phyloP scores from a whole-genome alignment of 2,329 filamentous ascomycete genomes.

The Colletotrichum costaricense region DNA sequence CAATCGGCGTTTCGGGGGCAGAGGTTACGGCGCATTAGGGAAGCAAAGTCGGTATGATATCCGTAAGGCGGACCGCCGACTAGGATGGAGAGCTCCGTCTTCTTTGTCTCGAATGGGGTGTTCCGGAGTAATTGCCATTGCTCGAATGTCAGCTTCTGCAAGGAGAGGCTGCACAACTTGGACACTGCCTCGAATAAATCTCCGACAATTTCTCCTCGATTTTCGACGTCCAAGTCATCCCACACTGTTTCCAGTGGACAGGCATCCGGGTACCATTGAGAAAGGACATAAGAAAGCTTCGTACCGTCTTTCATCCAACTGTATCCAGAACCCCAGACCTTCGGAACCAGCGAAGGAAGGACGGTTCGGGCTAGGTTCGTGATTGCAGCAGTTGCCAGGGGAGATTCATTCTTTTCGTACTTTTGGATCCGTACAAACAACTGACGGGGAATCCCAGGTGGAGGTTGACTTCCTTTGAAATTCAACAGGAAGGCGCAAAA shows the following conservation, averaged over 20 bases:
- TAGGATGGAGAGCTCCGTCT: background rate
- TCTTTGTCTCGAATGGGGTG: background rate
- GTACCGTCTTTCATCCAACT: background rate
- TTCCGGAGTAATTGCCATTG: background rate
- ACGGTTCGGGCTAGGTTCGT: slow-evolving; percentile 7
- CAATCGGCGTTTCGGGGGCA: background rate
- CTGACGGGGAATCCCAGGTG: background rate
- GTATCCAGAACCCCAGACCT: slow-evolving; percentile 15
- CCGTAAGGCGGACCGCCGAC: background rate
- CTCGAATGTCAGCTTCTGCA: background rate
- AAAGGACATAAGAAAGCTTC: slow-evolving; percentile 9
- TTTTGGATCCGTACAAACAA: slow-evolving; percentile 8
- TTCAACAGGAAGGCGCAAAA: background rate
- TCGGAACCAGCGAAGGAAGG: slow-evolving; percentile 4
- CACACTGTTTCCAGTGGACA: background rate
- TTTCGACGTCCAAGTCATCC: background rate
- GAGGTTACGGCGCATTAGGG: background rate
- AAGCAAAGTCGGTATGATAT: background rate
- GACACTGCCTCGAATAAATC: background rate
- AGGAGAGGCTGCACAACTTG: background rate
- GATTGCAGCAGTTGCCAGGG: background rate
- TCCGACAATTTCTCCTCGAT: background rate
- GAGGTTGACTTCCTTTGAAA: slow-evolving; percentile 5
- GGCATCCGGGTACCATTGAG: background rate
- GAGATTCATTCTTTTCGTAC: background rate